Percentiles rank a stretch among this genome's conserved stretches.
Evolutionary conservation across 108 stramenopile genomes (phyloP).

Genomic region (Phaeodactylum tricornutum): DNA sequence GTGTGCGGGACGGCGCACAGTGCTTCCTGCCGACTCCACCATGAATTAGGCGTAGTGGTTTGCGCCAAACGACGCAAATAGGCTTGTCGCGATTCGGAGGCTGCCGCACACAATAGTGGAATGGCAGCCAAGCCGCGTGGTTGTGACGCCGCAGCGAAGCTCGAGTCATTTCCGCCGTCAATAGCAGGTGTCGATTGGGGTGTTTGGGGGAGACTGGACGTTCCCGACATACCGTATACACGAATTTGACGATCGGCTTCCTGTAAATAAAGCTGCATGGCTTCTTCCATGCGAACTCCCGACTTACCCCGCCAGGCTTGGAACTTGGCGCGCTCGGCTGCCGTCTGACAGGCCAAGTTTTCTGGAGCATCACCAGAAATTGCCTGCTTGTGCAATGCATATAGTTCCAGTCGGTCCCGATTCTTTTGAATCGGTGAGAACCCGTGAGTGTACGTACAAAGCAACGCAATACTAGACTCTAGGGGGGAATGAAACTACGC

Average conservation of each 20-base stretch:
- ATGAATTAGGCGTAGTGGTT: conserved; percentile 22
- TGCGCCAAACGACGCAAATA: conserved; percentile 56
- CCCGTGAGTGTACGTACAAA: background rate
- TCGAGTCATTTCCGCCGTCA: background rate
- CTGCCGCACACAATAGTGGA: conserved; percentile 71
- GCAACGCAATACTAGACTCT: background rate
- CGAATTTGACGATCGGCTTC: conserved; percentile 76
- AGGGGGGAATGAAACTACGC: conserved; percentile 9
- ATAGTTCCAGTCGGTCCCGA: conserved; percentile 76
- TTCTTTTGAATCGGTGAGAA: conserved; percentile 28
- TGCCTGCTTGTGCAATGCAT: conserved; percentile 86
- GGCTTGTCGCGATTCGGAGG: conserved; percentile 62
- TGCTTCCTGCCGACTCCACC: conserved; percentile 81
- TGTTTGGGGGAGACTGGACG: conserved; percentile 9
- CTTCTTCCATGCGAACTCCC: conserved; percentile 43
- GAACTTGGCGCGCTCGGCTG: conserved; percentile 72
- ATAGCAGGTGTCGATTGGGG: conserved; percentile 12
- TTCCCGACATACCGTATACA: conserved; percentile 41
- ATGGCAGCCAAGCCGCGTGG: conserved; percentile 74
- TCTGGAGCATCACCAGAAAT: conserved; percentile 66
- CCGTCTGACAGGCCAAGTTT: conserved; percentile 19
- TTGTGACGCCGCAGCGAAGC: background rate
- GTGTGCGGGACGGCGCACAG: conserved; percentile 46
- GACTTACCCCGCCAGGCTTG: conserved; percentile 63
- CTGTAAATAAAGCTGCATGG: conserved; percentile 66